A percentile compares a stretch with the other conserved stretches of the same genome.
Conservation (phyloP, 768 basidiomycete genomes). For the Naganishia randhawae region DNA sequence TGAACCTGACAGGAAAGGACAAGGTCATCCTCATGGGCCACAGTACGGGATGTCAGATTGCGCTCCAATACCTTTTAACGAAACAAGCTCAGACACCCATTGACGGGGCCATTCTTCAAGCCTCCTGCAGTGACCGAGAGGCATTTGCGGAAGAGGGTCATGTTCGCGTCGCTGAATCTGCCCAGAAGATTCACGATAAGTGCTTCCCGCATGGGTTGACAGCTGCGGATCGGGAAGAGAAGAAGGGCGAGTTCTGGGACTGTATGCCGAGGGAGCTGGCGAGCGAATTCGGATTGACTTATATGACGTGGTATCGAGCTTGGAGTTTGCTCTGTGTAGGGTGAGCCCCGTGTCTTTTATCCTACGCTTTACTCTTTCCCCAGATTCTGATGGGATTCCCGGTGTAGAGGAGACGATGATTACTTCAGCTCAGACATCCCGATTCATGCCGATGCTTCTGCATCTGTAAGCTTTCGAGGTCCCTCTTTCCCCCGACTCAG, state of each 20-base stretch:
- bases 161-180: constrained; percentile 25
- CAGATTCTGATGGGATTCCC: not conserved
- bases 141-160: constrained; percentile 20
- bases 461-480: not conserved
- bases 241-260: constrained; percentile 35
- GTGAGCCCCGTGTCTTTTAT: constrained; percentile 32
- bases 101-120: constrained; percentile 49
- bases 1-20: constrained; percentile 31
- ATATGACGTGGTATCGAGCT: constrained; percentile 40
- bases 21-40: constrained; percentile 47
- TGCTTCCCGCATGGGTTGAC: constrained; percentile 4
- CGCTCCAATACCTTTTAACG: constrained; percentile 41
- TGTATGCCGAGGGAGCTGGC: constrained; percentile 34
- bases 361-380: no score
- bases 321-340: constrained; percentile 39
- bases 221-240: constrained; percentile 24
- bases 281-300: constrained; percentile 28
- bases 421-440: constrained; percentile 47
- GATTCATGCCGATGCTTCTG: not conserved
- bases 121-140: constrained; percentile 47
- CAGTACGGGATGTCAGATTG: constrained; percentile 48
- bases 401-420: constrained; percentile 47
- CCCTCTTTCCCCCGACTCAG: not conserved
- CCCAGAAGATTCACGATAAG: constrained; percentile 34
- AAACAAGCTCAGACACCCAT: constrained; percentile 29